These are phyloP conservation scores for Hapsidospora chrysogenum DNA, from an alignment of 495 filamentous ascomycete genomes.

Conservation along the genomic window DNA sequence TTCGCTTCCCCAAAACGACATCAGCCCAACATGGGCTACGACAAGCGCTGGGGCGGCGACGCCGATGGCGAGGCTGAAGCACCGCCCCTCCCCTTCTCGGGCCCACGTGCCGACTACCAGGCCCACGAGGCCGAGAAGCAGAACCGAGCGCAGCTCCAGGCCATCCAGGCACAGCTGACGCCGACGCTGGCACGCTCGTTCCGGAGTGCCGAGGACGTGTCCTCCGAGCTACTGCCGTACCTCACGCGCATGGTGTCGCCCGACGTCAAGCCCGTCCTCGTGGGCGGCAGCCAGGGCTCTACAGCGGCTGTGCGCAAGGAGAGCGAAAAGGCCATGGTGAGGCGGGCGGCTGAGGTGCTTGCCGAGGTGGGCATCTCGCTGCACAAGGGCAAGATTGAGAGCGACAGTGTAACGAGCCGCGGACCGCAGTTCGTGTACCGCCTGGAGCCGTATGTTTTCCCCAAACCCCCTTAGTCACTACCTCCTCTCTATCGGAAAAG, in stretches of 20 bases:
- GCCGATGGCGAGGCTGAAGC: slow-evolving; percentile 35
- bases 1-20: slow-evolving; percentile 50
- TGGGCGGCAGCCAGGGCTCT: slow-evolving; percentile 48
- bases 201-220: slow-evolving; percentile 53
- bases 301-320: slow-evolving; percentile 78
- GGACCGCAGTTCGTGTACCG: slow-evolving; percentile 65
- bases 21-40: slow-evolving; percentile 15
- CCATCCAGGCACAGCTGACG: slow-evolving; percentile 35
- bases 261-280: slow-evolving; percentile 79
- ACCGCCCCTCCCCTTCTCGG: slow-evolving; percentile 54
- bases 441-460: slow-evolving; percentile 71
- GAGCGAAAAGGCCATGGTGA: slow-evolving; percentile 62
- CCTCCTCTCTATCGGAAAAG: neutral
- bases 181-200: slow-evolving; percentile 55
- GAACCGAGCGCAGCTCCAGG: slow-evolving; percentile 36
- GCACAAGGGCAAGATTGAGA: slow-evolving; percentile 65
- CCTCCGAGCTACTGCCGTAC: slow-evolving; percentile 70
- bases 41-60: slow-evolving; percentile 22
- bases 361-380: slow-evolving; percentile 62
- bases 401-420: slow-evolving; percentile 24
- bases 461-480: neutral
- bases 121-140: slow-evolving; percentile 61
- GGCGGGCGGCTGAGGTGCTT: slow-evolving; percentile 65
- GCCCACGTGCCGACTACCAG: slow-evolving; percentile 59
- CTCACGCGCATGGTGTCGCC: slow-evolving; percentile 70